phyloP scores from a whole-genome alignment of 1,284 basidiomycete species.

The Trametes versicolor region DNA sequence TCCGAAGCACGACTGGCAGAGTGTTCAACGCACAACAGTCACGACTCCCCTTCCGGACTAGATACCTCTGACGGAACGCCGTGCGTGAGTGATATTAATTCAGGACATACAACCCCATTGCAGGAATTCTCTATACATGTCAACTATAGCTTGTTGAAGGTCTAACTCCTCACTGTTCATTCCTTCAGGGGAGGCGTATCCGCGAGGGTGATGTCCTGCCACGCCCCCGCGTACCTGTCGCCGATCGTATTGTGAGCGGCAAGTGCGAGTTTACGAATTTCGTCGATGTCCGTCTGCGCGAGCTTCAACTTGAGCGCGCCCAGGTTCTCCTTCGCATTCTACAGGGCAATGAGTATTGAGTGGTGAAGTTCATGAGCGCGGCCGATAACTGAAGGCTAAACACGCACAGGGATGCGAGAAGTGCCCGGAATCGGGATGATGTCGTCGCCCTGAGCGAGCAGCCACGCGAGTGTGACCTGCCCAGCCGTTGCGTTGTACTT shows the following conservation, averaged over 20 bases:
- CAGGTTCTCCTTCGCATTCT: slow-evolving; percentile 55
- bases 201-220: slow-evolving; percentile 19
- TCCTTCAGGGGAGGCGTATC: slow-evolving; percentile 31
- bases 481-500: slow-evolving; percentile 48
- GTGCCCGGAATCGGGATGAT: slow-evolving; percentile 52
- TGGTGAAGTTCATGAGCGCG: no score
- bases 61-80: no score
- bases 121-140: no score
- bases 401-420: slow-evolving; percentile 33
- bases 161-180: no score
- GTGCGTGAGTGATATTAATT: no score
- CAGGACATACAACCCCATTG: no score
- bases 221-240: slow-evolving; percentile 25
- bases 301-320: slow-evolving; percentile 45
- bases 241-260: slow-evolving; percentile 35
- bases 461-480: slow-evolving; percentile 57
- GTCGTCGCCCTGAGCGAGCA: slow-evolving; percentile 48
- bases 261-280: slow-evolving; percentile 45
- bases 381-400: no score
- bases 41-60: slow-evolving; percentile 31
- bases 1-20: slow-evolving; percentile 30
- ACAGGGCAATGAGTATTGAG: no score
- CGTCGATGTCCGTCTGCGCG: slow-evolving; percentile 43
- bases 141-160: no score
- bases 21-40: slow-evolving; percentile 21